Conservation (phyloP, 352 stramenopile species). For the Globisporangium abappressorium region DNA sequence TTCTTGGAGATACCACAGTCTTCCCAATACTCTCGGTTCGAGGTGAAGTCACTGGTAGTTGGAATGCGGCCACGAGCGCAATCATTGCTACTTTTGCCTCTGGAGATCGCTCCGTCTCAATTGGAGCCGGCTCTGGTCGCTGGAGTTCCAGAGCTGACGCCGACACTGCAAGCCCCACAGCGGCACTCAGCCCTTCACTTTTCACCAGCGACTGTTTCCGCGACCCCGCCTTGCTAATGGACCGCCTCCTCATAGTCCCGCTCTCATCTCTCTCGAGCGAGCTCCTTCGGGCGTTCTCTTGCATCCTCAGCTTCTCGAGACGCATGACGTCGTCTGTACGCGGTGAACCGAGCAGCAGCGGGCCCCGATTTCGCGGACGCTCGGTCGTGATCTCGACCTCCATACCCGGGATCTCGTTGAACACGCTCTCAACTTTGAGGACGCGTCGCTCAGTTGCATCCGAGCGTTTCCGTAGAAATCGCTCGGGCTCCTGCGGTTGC, state of each 20-base stretch:
- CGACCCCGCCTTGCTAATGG: neutral
- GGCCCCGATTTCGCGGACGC: slow-evolving; percentile 20
- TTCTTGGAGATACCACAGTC: neutral
- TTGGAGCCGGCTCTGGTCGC: neutral
- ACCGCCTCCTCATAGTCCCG: slow-evolving; percentile 16
- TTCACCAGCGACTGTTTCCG: neutral
- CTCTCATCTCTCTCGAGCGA: slow-evolving; percentile 20
- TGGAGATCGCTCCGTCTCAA: neutral
- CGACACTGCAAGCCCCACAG: neutral
- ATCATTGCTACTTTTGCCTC: no score
- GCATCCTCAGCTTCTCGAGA: slow-evolving; percentile 19
- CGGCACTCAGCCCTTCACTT: neutral
- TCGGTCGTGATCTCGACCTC: slow-evolving; percentile 56
- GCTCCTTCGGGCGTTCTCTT: slow-evolving; percentile 18
- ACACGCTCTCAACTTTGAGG: slow-evolving; percentile 34
- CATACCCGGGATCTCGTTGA: slow-evolving; percentile 44
- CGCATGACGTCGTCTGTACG: slow-evolving; percentile 5
- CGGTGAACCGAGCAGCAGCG: slow-evolving; percentile 6
- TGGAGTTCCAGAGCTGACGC: slow-evolving; percentile 10
- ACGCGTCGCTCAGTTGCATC: slow-evolving; percentile 30
- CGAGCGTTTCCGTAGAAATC: slow-evolving; percentile 50
- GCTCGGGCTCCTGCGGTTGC: slow-evolving; percentile 36
- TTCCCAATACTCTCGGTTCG: neutral
- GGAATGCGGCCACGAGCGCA: neutral
- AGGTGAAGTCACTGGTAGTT: neutral